Percentiles rank a stretch among this genome's conserved stretches.
Evolutionary conservation across 129 eudicot genomes (phyloP).

Genomic region (Tagetes erecta): DNA sequence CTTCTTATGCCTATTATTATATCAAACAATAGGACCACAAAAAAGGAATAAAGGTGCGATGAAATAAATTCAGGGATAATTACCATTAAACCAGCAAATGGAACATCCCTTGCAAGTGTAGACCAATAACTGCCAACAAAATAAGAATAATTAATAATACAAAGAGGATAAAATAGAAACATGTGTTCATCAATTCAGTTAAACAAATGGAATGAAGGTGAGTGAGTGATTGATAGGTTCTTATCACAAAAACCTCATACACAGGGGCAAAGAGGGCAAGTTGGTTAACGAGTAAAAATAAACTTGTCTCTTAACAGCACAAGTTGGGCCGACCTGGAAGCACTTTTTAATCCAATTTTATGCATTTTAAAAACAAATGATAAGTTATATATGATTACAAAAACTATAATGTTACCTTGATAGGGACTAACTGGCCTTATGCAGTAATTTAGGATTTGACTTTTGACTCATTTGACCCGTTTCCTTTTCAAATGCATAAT

Average conservation of each 20-base stretch:
- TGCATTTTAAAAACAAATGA: background rate
- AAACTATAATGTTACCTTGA: background rate
- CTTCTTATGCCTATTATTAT: background rate
- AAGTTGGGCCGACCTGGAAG: background rate
- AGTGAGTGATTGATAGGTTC: background rate
- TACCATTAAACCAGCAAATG: conserved; percentile 99
- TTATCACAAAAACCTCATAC: background rate
- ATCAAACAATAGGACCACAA: background rate
- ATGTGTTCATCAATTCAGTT: background rate
- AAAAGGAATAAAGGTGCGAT: conserved; percentile 10
- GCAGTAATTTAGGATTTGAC: background rate
- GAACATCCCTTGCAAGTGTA: conserved; percentile 93
- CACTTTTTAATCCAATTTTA: background rate
- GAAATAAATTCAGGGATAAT: background rate
- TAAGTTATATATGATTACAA: background rate
- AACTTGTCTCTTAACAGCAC: too few species aligned
- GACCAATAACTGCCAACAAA: conserved; percentile 78
- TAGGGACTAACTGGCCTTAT: background rate
- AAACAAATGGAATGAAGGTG: background rate
- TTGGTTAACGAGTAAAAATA: background rate
- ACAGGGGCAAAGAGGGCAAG: background rate
- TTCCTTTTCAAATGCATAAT: background rate
- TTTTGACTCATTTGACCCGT: background rate
- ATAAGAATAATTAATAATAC: conserved; percentile 20
- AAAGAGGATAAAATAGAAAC: background rate